Evolutionary conservation across 768 basidiomycete genomes (phyloP), one percentile per base, ranked within the genome.

Genomic region (Lentinus tigrinus): DNA sequence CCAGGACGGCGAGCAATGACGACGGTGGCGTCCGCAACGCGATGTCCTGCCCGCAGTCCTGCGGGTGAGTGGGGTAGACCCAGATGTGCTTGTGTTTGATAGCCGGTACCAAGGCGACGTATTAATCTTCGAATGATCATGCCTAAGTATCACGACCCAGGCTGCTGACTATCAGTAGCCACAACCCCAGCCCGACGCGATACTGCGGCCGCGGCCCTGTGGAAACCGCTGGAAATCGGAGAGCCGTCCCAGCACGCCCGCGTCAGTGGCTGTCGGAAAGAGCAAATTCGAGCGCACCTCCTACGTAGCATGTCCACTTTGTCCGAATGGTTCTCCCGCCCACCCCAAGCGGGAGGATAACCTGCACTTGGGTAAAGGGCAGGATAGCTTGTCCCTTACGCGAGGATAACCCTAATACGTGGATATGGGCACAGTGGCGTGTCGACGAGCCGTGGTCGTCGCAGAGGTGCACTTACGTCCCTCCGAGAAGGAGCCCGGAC

Each of bases 391-490:
- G 21, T 37, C 48, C 24, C 47, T 50, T 50, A 50, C 49, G 49
- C 49, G 36, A 50, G 49, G 36, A 50, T 50, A 50, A 50, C 49
- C 43, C 43, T n/a, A n/a, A n/a, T n/a, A n/a, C n/a, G n/a, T n/a
- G n/a, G n/a, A 46, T 46, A 23, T 14, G 19, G 13, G 43, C 21
- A 27, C 43, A 23, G 8, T 9, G 43, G 8, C 43, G 24, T 42
- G n/a, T n/a, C n/a, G n/a, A n/a, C n/a, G n/a, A n/a, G n/a, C n/a
- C n/a, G n/a, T n/a, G n/a, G n/a, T n/a, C n/a, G n/a, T n/a, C n/a
- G n/a, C n/a, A n/a, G n/a, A 23, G 21, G 10, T 23, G 43, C 24
- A 46, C 43, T 23, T 23, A 46, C 39, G 39, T 40, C 39, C 16
- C 13, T 23, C 43, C 23, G 2, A 19, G 42, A 11, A 26, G 24